Evolutionary conservation across 371 early-diverging fungal species (phyloP).

Genomic region (Coemansia sp.): DNA sequence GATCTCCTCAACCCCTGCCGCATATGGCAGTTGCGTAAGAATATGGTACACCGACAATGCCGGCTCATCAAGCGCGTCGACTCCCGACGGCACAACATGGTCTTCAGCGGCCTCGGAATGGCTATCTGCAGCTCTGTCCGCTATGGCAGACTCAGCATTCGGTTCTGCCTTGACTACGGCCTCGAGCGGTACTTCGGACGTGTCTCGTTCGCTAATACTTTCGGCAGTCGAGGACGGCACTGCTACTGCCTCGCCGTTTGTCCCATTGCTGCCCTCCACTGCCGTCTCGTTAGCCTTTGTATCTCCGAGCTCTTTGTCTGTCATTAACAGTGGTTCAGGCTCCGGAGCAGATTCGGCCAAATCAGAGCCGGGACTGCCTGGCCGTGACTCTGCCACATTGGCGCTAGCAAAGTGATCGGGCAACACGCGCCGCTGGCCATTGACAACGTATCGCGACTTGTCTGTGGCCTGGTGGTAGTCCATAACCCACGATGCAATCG

Average conservation of each 20-base stretch:
- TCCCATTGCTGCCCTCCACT: not conserved
- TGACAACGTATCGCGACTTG: conserved; percentile 55
- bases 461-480: conserved; percentile 79
- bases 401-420: conserved; percentile 18
- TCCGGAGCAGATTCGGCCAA: not conserved
- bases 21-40: conserved; percentile 25
- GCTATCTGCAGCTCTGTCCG: not conserved
- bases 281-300: not conserved
- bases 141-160: not conserved
- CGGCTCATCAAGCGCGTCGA: conserved; percentile 8
- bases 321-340: not conserved
- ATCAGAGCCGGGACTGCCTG: not conserved
- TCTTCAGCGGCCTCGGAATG: conserved; percentile 7
- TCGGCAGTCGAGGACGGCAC: not conserved
- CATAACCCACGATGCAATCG: conserved; percentile 69
- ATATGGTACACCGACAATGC: conserved; percentile 33
- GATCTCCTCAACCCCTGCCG: conserved; percentile 26
- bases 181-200: conserved; percentile 2
- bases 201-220: not conserved
- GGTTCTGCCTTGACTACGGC: conserved; percentile 1
- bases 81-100: conserved; percentile 24
- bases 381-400: not conserved
- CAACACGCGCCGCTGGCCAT: conserved; percentile 11
- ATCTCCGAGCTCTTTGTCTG: not conserved
- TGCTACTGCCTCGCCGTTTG: not conserved